phyloP scores from a whole-genome alignment of 805 yeast genomes.

The Pichia exigua region DNA sequence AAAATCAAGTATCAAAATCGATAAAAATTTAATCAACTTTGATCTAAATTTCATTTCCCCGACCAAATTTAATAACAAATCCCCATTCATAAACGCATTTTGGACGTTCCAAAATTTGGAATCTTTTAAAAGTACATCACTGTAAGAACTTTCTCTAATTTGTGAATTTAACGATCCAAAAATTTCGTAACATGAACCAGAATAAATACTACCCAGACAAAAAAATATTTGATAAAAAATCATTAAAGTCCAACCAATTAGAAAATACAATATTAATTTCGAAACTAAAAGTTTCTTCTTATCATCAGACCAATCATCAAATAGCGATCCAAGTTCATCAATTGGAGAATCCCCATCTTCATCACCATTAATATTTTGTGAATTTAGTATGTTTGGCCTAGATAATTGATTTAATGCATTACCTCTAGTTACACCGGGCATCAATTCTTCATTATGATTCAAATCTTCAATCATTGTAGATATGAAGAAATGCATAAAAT shows the following conservation, averaged over 20 bases:
- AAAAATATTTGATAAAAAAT: conserved; percentile 31
- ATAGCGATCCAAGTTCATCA: neutral
- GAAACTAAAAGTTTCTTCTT: neutral
- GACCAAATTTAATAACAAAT: conserved; percentile 35
- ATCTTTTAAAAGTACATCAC: conserved; percentile 5
- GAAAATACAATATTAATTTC: conserved; percentile 18
- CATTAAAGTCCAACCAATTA: conserved; percentile 20
- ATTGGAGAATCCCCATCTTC: neutral
- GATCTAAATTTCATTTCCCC: conserved; percentile 33
- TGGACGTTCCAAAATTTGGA: conserved; percentile 4
- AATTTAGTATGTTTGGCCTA: neutral
- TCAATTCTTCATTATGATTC: neutral
- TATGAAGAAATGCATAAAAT: conserved; percentile 3
- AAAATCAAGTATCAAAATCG: conserved; percentile 26
- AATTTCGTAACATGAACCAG: conserved; percentile 12
- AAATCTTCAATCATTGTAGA: conserved; percentile 1
- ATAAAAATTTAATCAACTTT: conserved; percentile 22
- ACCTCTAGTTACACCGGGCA: conserved; percentile 1
- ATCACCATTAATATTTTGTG: neutral
- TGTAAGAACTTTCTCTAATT: conserved; percentile 4
- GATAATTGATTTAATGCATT: neutral
- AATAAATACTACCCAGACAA: conserved; percentile 19
- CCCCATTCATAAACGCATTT: conserved; percentile 29
- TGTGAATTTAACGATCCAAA: neutral
- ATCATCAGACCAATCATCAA: neutral